Evolutionary conservation across 2,329 filamentous ascomycete species (phyloP), one percentile per base, ranked within the genome.

Genomic region (Paraphaeosphaeria minitans): DNA sequence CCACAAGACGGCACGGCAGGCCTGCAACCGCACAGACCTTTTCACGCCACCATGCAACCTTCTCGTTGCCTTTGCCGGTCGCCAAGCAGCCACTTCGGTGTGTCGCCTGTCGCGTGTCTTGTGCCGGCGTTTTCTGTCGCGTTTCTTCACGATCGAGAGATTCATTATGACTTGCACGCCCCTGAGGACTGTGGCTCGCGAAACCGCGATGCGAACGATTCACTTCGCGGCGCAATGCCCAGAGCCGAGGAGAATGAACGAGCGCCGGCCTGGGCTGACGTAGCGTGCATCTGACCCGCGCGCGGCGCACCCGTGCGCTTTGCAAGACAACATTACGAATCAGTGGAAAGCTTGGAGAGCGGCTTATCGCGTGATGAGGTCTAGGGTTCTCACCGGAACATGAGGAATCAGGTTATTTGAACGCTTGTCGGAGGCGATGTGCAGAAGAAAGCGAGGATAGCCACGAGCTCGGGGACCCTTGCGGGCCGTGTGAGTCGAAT

Each of bases 71-170:
- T 57, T 55, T 53, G 35, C 56, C 53, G 45, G 14, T 37, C 31
- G 60, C 60, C 60, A 62, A 57, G 56, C 56, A 46, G 39, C 56
- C 35, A 52, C 53, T 53, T 48, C 53, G 41, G n/a, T n/a, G n/a
- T n/a, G n/a, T n/a, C n/a, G 24, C 47, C 53, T 29, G 27, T 47
- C 56, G 47, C 42, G 21, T 27, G 43, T 31, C 42, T 45, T 46
- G 13, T 4, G 24, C 46, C 4, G 45, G 53, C 4, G 19, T 31
- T 9, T n/a, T 19, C 29, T 13, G 9, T 24, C n/a, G 31, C 14
- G 19, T 22, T 29, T 10, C 14, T 6, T 41, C 53, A 21, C 21
- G 16, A 14, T 19, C 5, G 4, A 33, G 14, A 9, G 9, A 13
- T 48, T 8, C 37, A n/a, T n/a, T 27, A 21, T 48, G 14, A 16